phyloP scores from a whole-genome alignment of 2,329 filamentous ascomycete genomes.

The Aureobasidium sp. region DNA sequence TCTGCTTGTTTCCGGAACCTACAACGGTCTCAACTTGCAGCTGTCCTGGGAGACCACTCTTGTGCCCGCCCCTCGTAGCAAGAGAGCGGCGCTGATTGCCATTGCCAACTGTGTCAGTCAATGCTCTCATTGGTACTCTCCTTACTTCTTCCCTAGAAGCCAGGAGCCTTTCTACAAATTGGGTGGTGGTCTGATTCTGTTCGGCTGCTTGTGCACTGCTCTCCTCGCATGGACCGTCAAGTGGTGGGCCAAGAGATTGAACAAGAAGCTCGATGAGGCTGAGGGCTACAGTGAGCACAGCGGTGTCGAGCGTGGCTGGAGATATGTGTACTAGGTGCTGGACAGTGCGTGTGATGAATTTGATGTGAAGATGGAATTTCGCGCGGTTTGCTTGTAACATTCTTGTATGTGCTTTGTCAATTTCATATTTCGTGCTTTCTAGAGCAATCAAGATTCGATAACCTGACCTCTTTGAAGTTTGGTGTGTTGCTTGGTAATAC shows the following conservation, averaged over 20 bases:
- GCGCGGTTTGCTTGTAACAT: too few species aligned
- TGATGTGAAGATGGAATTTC: too few species aligned
- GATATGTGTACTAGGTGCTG: background rate
- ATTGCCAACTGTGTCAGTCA: slow-evolving; percentile 35
- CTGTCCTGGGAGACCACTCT: slow-evolving; percentile 36
- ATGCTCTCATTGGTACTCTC: slow-evolving; percentile 34
- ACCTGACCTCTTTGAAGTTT: too few species aligned
- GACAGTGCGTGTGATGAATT: too few species aligned
- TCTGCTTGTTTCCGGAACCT: slow-evolving; percentile 28
- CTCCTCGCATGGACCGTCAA: slow-evolving; percentile 17
- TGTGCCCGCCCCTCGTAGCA: slow-evolving; percentile 32
- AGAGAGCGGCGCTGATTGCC: slow-evolving; percentile 34
- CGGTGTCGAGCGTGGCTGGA: too few species aligned
- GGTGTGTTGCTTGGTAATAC: too few species aligned
- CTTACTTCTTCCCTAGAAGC: slow-evolving; percentile 27
- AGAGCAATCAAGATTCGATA: too few species aligned
- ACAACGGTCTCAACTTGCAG: slow-evolving; percentile 33
- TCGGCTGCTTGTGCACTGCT: slow-evolving; percentile 20
- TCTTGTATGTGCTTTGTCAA: too few species aligned
- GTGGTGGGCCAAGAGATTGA: slow-evolving; percentile 20
- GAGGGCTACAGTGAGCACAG: background rate
- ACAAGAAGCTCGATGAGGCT: slow-evolving; percentile 22
- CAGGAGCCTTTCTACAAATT: background rate
- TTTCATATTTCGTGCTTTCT: too few species aligned
- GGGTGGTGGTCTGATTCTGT: slow-evolving; percentile 16